A percentile compares a stretch with the other conserved stretches of the same genome.
Evolutionary conservation across 352 stramenopile genomes (phyloP).

Genomic region (Phytophthora pseudosyringae): DNA sequence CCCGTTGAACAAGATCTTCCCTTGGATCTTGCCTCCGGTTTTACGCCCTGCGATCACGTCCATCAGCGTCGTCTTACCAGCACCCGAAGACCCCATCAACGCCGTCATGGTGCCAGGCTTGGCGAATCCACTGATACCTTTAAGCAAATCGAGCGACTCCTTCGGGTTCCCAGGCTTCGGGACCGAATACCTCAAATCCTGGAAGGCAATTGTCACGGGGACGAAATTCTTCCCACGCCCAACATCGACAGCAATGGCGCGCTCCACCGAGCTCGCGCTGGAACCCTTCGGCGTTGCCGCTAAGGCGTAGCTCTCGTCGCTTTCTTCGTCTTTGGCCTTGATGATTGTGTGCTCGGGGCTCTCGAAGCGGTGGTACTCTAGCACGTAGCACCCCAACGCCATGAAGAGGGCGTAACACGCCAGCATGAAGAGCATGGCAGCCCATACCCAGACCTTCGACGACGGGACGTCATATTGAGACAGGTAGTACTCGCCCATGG

Average conservation of each 20-base stretch:
- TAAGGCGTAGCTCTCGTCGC: slow-evolving; percentile 26
- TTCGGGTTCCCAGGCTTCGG: slow-evolving; percentile 40
- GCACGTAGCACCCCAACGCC: slow-evolving; percentile 24
- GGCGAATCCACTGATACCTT: slow-evolving; percentile 50
- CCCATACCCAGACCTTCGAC: slow-evolving; percentile 39
- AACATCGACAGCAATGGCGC: slow-evolving; percentile 23
- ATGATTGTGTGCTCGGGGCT: slow-evolving; percentile 38
- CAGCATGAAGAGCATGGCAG: slow-evolving; percentile 43
- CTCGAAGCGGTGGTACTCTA: slow-evolving; percentile 43
- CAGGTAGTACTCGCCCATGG: slow-evolving; percentile 45
- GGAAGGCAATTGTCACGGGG: slow-evolving; percentile 46
- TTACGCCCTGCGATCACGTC: slow-evolving; percentile 90
- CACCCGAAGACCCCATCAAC: slow-evolving; percentile 84
- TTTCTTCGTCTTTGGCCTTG: slow-evolving; percentile 25
- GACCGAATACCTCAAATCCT: slow-evolving; percentile 54
- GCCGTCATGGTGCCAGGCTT: slow-evolving; percentile 79
- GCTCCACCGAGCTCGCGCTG: slow-evolving; percentile 9
- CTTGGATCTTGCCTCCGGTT: slow-evolving; percentile 61
- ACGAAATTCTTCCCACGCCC: slow-evolving; percentile 38
- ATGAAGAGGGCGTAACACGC: slow-evolving; percentile 38
- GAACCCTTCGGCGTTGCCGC: slow-evolving; percentile 27
- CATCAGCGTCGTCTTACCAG: slow-evolving; percentile 90
- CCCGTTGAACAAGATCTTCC: slow-evolving; percentile 59
- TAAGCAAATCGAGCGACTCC: slow-evolving; percentile 69
- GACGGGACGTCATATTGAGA: slow-evolving; percentile 36